Conservation (phyloP, 2,329 filamentous ascomycete genomes). For the Fusarium metavorans region DNA sequence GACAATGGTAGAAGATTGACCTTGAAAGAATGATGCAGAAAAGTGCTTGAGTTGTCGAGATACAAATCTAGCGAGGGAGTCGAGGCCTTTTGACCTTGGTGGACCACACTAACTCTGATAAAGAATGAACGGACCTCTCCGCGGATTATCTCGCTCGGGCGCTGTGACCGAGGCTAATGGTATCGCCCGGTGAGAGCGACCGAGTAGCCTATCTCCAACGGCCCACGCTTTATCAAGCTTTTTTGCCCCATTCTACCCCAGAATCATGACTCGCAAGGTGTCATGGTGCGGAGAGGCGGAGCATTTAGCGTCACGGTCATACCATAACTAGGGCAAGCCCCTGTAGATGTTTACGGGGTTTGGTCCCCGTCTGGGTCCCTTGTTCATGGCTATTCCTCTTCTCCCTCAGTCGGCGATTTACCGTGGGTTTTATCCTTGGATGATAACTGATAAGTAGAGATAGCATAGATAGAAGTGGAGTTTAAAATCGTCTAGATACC, state of each 20-base stretch:
- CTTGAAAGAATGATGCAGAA: neutral
- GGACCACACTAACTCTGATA: neutral
- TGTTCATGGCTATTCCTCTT: neutral
- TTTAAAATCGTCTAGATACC: neutral
- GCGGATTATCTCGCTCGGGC: neutral
- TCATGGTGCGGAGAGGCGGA: neutral
- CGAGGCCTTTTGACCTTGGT: neutral
- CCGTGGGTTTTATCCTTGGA: neutral
- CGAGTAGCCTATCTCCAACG: neutral
- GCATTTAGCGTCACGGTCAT: neutral
- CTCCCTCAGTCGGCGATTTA: neutral
- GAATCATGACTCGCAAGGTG: neutral
- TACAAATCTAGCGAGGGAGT: neutral
- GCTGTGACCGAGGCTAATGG: neutral
- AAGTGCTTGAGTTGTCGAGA: neutral
- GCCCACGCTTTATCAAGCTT: neutral
- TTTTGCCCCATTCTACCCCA: neutral
- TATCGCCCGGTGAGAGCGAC: neutral
- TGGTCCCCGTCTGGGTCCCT: neutral
- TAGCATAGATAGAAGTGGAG: neutral
- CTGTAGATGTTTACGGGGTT: neutral
- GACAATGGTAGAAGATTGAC: neutral
- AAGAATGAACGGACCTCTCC: neutral
- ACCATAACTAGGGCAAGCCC: neutral
- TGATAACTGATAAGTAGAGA: neutral